Evolutionary conservation across 2,329 filamentous ascomycete species (phyloP).

Genomic region (Talaromyces amestolkiae): DNA sequence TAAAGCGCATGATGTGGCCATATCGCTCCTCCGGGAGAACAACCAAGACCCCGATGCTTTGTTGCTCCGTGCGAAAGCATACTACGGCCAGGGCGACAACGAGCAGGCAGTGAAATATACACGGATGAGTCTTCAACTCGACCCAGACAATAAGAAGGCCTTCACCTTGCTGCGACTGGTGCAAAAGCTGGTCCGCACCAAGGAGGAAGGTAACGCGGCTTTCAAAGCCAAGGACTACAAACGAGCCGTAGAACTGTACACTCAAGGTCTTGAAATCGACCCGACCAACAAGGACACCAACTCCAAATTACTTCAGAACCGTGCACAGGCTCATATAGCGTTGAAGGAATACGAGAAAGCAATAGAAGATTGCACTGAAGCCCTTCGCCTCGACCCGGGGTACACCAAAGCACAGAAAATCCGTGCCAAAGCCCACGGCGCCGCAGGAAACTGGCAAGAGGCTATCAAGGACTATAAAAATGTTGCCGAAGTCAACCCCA

Average conservation of each 20-base stretch:
- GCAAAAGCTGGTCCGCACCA: conserved; percentile 88
- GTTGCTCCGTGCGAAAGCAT: conserved; percentile 78
- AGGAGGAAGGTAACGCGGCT: conserved; percentile 85
- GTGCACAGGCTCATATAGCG: conserved; percentile 75
- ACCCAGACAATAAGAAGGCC: conserved; percentile 86
- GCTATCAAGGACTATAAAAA: conserved; percentile 85
- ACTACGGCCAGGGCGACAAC: conserved; percentile 91
- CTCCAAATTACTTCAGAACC: conserved; percentile 90
- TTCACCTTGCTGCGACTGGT: conserved; percentile 86
- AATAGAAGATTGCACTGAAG: conserved; percentile 80
- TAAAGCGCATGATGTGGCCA: conserved; percentile 89
- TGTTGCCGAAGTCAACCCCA: conserved; percentile 76
- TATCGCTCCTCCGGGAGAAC: conserved; percentile 80
- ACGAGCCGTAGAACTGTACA: conserved; percentile 80
- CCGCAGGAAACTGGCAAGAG: conserved; percentile 87
- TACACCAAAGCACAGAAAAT: conserved; percentile 93
- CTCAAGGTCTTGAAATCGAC: conserved; percentile 78
- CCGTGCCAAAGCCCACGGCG: conserved; percentile 83
- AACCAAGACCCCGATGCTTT: conserved; percentile 90
- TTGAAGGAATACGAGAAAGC: conserved; percentile 81
- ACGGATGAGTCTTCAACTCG: conserved; percentile 81
- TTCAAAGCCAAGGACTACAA: conserved; percentile 84
- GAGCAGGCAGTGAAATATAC: conserved; percentile 93
- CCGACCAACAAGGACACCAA: conserved; percentile 87
- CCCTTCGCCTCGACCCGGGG: conserved; percentile 74